Base-by-base conservation (phyloP, 495 filamentous ascomycete species). In the Corynascus novoguineensis region DNA sequence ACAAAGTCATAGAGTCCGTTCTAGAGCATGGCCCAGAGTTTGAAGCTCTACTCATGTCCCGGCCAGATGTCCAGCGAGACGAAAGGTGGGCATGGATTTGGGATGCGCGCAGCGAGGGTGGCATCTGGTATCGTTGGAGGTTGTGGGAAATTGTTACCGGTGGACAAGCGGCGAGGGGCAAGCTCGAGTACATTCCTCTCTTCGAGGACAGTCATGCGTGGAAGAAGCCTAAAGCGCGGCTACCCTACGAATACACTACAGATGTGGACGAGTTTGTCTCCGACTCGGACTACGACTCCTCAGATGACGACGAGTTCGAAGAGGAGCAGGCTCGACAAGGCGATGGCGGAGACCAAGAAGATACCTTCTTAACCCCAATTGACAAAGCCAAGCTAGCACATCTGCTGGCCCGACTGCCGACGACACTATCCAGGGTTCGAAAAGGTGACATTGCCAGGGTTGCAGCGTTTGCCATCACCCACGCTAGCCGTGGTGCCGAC, bases 21-120 rank as follows among this genome's bases (percentile, higher is more conserved):
- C 64, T 96, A 21, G 82, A 82, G 11, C 81, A 90, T 59, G 91
- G 92, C 0, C 86, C 88, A 0, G 89, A 95, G 67, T 95, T 97
- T 54, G 93, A 99, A 65, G 92, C 92, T 5, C 77, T 95, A 1
- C 81, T 99, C 3, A 97, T 97, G 93, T 86, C 81, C 34, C 78
- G 86, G 17, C 84, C 83, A 0, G 83, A 87, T 35, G 87, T 97
- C 2, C 88, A 92, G 60, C 76, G 72, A 24, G 87, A 96, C 35
- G 87, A 92, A 61, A 91, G 86, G 65, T 99, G 91, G 85, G 87
- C 90, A 0, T 99, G 90, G 88, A 70, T 99, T 4, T 99, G 87
- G 86, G 88, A 99, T 70, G 77, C 92, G 27, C 78, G 89, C 47
- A 90, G 88, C 61, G 71, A 83, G 49, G 86, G 84, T 7, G 89